These are phyloP conservation scores for Xerocomus brunneocitrinus DNA, from an alignment of 768 basidiomycete genomes.

Conservation along the genomic window DNA sequence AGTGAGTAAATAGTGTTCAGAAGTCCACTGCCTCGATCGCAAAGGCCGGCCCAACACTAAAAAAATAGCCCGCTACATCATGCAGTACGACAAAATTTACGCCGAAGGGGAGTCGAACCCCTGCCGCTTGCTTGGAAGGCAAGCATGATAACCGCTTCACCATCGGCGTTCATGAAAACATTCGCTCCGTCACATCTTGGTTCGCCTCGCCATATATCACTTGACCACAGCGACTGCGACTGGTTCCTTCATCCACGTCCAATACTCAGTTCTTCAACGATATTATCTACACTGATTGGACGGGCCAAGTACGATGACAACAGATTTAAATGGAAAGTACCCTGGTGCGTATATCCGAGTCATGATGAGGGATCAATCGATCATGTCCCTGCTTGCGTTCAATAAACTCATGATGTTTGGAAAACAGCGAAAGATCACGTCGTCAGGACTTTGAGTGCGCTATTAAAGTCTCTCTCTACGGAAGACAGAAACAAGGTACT, in stretches of 20 bases:
- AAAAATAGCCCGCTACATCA: too few relatives aligned
- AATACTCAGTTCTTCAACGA: too few relatives aligned
- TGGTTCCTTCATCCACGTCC: too few relatives aligned
- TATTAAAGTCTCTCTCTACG: constrained; percentile 46
- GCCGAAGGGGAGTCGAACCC: constrained; percentile 75
- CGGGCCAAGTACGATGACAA: constrained; percentile 1
- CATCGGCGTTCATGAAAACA: constrained; percentile 43
- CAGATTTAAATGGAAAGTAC: constrained; percentile 15
- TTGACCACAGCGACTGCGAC: too few relatives aligned
- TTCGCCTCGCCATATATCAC: too few relatives aligned
- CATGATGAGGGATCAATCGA: too few relatives aligned
- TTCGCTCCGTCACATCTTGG: too few relatives aligned
- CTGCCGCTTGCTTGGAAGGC: constrained; percentile 80
- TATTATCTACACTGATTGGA: too few relatives aligned
- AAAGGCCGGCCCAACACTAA: too few relatives aligned
- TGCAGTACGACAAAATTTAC: constrained; percentile 12
- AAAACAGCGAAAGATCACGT: constrained; percentile 48
- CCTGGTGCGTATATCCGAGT: constrained; percentile 17
- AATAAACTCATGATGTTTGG: background rate
- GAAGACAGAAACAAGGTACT: constrained; percentile 50
- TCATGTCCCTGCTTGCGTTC: too few relatives aligned
- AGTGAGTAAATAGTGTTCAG: background rate
- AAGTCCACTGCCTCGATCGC: too few relatives aligned
- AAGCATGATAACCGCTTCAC: constrained; percentile 94
- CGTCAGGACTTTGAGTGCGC: constrained; percentile 47